Conservation (phyloP, 1,284 basidiomycete genomes). For the Heterobasidion annosum region DNA sequence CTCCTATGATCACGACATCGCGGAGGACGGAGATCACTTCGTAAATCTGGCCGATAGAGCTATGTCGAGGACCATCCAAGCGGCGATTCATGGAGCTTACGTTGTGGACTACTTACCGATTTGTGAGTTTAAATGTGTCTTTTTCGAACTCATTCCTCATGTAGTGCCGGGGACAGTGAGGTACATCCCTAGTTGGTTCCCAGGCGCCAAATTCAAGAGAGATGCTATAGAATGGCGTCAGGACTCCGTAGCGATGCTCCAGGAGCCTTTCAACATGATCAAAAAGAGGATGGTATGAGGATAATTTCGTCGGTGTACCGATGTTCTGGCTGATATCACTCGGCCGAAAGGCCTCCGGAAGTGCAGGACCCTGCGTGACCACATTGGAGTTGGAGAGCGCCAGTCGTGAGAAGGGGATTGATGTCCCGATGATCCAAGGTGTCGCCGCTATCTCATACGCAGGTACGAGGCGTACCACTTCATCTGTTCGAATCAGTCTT, state of each 20-base stretch:
- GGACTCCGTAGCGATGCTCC: slow-evolving; percentile 2
- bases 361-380: neutral
- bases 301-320: neutral
- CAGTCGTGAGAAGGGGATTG: neutral
- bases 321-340: neutral
- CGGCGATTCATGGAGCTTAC: too few relatives aligned
- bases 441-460: neutral
- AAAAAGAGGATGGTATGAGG: neutral
- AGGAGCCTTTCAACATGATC: neutral
- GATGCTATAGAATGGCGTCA: slow-evolving; percentile 26
- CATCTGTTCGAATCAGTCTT: neutral
- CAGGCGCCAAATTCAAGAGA: slow-evolving; percentile 33
- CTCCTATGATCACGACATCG: too few relatives aligned
- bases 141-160: too few relatives aligned
- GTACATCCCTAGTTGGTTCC: slow-evolving; percentile 31
- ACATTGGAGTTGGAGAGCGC: neutral
- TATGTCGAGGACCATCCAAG: too few relatives aligned
- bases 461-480: neutral
- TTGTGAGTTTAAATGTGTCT: too few relatives aligned
- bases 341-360: neutral
- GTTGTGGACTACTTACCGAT: too few relatives aligned
- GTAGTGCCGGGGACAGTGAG: slow-evolving; percentile 14
- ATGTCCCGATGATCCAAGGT: neutral
- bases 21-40: too few relatives aligned
- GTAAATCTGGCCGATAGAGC: too few relatives aligned